A percentile compares a stretch with the other conserved stretches of the same genome.
Evolutionary conservation across 2,329 filamentous ascomycete species (phyloP).

Genomic region (Hypomyces perniciosus): DNA sequence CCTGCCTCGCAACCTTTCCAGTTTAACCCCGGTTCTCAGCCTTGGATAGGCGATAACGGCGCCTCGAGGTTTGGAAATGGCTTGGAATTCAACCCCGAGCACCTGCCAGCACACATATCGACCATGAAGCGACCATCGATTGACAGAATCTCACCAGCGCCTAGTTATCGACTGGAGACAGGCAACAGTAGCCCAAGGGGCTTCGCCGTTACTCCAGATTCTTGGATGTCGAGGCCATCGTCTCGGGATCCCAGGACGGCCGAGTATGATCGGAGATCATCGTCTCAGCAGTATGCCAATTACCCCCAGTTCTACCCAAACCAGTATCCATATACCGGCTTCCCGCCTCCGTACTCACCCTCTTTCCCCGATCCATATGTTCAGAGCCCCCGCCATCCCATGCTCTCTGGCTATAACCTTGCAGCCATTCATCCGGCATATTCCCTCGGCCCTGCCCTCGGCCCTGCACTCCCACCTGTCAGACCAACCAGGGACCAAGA

Average conservation of each 20-base stretch:
- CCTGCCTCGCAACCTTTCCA: constrained; percentile 36
- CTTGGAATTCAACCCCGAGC: constrained; percentile 29
- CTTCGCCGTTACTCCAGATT: constrained; percentile 28
- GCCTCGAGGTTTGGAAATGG: constrained; percentile 23
- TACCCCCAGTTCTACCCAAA: constrained; percentile 28
- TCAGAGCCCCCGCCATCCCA: constrained; percentile 30
- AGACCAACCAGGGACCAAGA: constrained; percentile 50
- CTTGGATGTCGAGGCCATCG: constrained; percentile 33
- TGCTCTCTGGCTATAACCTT: constrained; percentile 26
- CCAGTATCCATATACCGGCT: constrained; percentile 24
- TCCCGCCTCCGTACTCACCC: constrained; percentile 29
- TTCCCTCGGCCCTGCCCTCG: constrained; percentile 17
- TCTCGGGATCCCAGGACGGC: constrained; percentile 29
- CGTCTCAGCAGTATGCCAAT: constrained; percentile 26
- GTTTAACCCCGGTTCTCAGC: constrained; percentile 41
- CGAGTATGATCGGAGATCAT: constrained; percentile 34
- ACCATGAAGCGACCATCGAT: constrained; percentile 32
- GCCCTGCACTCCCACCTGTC: constrained; percentile 21
- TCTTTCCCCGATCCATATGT: constrained; percentile 34
- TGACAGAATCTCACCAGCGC: constrained; percentile 33
- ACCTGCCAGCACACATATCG: constrained; percentile 21
- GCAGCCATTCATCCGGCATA: constrained; percentile 27
- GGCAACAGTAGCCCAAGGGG: constrained; percentile 18
- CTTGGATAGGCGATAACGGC: constrained; percentile 35
- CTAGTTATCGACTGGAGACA: constrained; percentile 26